These are phyloP conservation scores for Pichia sp. DNA, from an alignment of 1,139 yeast genomes.

Conservation along the genomic window DNA sequence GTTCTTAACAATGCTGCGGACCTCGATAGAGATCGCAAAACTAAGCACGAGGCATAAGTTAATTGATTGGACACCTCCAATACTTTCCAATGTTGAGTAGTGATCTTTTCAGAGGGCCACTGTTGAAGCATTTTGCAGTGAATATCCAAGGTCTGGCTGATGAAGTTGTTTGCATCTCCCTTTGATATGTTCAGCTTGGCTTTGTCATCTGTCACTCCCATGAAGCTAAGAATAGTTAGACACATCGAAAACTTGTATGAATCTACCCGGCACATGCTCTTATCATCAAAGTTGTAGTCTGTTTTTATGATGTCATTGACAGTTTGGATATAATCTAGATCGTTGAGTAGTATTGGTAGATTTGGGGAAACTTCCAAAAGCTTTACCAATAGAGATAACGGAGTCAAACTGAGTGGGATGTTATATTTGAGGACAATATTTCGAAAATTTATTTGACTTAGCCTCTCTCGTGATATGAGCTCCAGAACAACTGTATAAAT, in stretches of 20 bases:
- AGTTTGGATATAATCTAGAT: constrained; percentile 1
- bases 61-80: constrained; percentile 35
- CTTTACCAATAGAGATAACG: constrained; percentile 7
- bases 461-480: background rate
- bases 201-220: constrained; percentile 9
- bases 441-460: background rate
- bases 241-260: constrained; percentile 9
- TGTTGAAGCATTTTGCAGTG: constrained; percentile 2
- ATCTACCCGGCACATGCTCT: constrained; percentile 2
- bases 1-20: constrained; percentile 69
- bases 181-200: constrained; percentile 7
- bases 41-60: constrained; percentile 43
- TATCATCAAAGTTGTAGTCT: background rate
- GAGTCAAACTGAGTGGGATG: constrained; percentile 2
- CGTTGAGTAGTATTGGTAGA: constrained; percentile 1
- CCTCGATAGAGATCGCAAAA: constrained; percentile 69
- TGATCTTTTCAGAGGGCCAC: background rate
- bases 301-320: background rate
- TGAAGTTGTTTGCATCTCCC: background rate
- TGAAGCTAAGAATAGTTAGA: constrained; percentile 8
- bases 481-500: background rate
- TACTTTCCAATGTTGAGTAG: constrained; percentile 19
- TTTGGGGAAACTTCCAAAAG: background rate
- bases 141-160: background rate
- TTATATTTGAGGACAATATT: constrained; percentile 1